These are phyloP conservation scores for Colletotrichum paranaense DNA, from an alignment of 2,329 filamentous ascomycete genomes.

Conservation along the genomic window DNA sequence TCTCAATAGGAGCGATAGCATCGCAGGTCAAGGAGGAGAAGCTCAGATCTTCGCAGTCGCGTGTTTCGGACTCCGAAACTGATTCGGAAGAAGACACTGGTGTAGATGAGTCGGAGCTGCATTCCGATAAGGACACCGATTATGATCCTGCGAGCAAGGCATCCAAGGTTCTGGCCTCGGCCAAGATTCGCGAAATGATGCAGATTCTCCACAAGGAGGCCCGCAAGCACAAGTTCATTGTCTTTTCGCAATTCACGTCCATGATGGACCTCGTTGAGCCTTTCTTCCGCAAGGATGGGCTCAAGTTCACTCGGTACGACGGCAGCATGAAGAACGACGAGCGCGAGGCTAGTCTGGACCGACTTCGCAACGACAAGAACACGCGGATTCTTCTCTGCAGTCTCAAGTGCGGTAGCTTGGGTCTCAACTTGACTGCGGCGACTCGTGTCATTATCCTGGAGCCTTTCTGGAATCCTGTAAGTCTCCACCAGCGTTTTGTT, in stretches of 20 bases:
- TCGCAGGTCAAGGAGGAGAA: slow-evolving; percentile 47
- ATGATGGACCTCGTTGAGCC: slow-evolving; percentile 98
- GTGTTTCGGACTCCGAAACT: slow-evolving; percentile 17
- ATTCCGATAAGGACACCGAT: slow-evolving; percentile 52
- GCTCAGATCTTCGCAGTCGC: slow-evolving; percentile 1
- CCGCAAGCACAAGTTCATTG: slow-evolving; percentile 91
- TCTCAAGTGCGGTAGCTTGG: slow-evolving; percentile 91
- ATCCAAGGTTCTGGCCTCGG: slow-evolving; percentile 74
- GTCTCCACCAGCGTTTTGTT: slow-evolving; percentile 41
- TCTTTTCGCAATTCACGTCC: slow-evolving; percentile 97
- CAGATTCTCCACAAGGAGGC: slow-evolving; percentile 84
- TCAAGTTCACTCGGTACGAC: slow-evolving; percentile 90
- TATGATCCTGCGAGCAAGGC: slow-evolving; percentile 50
- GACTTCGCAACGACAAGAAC: slow-evolving; percentile 77
- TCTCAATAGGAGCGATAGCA: slow-evolving; percentile 49
- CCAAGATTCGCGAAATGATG: slow-evolving; percentile 91
- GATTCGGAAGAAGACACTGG: slow-evolving; percentile 53
- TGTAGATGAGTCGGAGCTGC: slow-evolving; percentile 54
- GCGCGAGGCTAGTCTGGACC: slow-evolving; percentile 85
- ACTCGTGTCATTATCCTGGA: slow-evolving; percentile 94
- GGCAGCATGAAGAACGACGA: slow-evolving; percentile 94
- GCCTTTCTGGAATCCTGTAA: slow-evolving; percentile 96
- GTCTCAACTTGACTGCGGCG: slow-evolving; percentile 93
- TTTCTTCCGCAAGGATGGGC: slow-evolving; percentile 79
- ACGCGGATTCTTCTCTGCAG: slow-evolving; percentile 91